These are phyloP conservation scores for Pinus taeda DNA, from an alignment of 75 land plant species.

Conservation along the genomic window DNA sequence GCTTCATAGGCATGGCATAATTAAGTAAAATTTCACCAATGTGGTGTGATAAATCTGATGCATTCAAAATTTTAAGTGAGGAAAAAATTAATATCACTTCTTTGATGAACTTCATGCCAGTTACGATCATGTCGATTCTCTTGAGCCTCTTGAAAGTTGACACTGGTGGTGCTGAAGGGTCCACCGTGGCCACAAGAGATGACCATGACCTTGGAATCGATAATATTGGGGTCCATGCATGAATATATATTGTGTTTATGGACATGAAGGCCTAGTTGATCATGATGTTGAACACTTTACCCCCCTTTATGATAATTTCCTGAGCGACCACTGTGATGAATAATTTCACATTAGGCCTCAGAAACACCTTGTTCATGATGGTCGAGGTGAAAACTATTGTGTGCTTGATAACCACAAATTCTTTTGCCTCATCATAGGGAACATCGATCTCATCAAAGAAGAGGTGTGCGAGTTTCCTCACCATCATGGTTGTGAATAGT, in stretches of 20 bases:
- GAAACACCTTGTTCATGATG: conserved; percentile 85
- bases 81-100: conserved; percentile 11
- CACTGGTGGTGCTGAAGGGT: conserved; percentile 86
- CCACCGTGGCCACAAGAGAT: too few species aligned
- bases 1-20: too few species aligned
- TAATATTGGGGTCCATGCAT: conserved; percentile 14
- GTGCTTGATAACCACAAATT: conserved; percentile 85
- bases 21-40: too few species aligned
- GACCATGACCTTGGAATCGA: conserved; percentile 77
- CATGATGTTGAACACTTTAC: conserved; percentile 75
- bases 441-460: conserved; percentile 87
- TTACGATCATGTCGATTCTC: conserved; percentile 81
- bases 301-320: conserved; percentile 80
- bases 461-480: conserved; percentile 79
- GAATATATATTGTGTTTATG: conserved; percentile 92
- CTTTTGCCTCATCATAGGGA: conserved; percentile 70
- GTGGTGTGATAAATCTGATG: too few species aligned
- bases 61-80: too few species aligned
- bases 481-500: conserved; percentile 94
- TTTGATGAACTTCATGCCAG: too few species aligned
- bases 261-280: conserved; percentile 96
- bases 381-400: conserved; percentile 90
- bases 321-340: conserved; percentile 94
- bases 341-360: conserved; percentile 92
- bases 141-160: conserved; percentile 62